Evolutionary conservation across 257 asterid genomes (phyloP).

Genomic region (Capsicum baccatum): DNA sequence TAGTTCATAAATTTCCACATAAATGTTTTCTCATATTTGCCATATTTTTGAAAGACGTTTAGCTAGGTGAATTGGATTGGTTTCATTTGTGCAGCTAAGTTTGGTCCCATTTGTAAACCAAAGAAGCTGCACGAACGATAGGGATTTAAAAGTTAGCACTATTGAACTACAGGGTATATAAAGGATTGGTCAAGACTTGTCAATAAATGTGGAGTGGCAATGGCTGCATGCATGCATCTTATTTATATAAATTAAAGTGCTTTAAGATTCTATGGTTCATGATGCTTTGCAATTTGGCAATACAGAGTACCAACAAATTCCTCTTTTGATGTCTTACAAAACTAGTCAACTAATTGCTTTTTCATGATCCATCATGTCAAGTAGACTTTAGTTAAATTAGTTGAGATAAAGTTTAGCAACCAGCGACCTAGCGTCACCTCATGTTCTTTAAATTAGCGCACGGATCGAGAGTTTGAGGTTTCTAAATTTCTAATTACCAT

Average conservation of each 20-base stretch:
- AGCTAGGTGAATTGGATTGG: slow-evolving; percentile 11
- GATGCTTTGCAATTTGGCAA: slow-evolving; percentile 9
- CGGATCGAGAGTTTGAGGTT: not conserved
- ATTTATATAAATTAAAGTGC: not conserved
- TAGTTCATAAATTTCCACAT: not conserved
- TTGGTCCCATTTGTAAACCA: slow-evolving; percentile 28
- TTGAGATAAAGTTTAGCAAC: not conserved
- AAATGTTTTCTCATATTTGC: not conserved
- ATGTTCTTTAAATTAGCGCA: not conserved
- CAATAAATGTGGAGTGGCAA: not conserved
- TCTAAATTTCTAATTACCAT: not conserved
- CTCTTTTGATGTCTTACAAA: not conserved
- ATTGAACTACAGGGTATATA: not conserved
- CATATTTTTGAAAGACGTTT: not conserved
- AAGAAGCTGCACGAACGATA: not conserved
- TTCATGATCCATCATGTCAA: slow-evolving; percentile 27
- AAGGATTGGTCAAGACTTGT: not conserved
- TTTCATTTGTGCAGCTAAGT: slow-evolving; percentile 6
- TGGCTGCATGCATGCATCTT: slow-evolving; percentile 14
- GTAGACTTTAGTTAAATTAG: not conserved
- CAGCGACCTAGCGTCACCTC: not conserved
- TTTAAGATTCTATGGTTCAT: slow-evolving; percentile 17
- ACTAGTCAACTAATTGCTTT: not conserved
- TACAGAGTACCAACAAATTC: not conserved
- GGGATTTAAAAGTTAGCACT: slow-evolving; percentile 4